Evolutionary conservation across 1,139 yeast genomes (phyloP).

Genomic region (Suhomyces yuchorum): DNA sequence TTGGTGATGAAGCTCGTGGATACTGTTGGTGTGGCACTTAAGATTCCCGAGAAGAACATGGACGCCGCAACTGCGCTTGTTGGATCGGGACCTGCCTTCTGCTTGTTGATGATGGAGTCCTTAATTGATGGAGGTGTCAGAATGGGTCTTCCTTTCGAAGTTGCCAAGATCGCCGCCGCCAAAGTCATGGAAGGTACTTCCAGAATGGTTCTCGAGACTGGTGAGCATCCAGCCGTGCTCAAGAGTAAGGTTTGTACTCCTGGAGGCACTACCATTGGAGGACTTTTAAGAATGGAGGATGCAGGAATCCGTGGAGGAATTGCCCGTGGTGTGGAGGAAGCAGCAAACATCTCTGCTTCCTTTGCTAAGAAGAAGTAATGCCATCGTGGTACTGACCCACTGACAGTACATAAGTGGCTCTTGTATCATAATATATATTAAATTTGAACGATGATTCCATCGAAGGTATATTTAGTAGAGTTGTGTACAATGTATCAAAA

Average conservation of each 20-base stretch:
- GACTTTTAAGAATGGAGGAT: constrained; percentile 89
- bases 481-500: not conserved
- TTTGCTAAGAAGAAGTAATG: constrained; percentile 68
- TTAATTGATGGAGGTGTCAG: constrained; percentile 92
- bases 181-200: constrained; percentile 97
- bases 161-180: constrained; percentile 88
- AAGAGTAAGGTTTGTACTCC: constrained; percentile 94
- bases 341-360: constrained; percentile 79
- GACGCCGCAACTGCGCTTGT: constrained; percentile 95
- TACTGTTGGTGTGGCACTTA: constrained; percentile 71
- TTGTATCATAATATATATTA: not conserved
- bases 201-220: constrained; percentile 81
- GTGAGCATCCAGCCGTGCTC: constrained; percentile 88
- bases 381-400: not conserved
- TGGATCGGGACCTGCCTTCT: constrained; percentile 97
- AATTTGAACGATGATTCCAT: not conserved
- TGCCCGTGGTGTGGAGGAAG: constrained; percentile 87
- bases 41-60: constrained; percentile 86
- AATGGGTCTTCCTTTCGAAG: constrained; percentile 89
- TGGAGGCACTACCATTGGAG: constrained; percentile 98
- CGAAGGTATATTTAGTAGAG: not conserved
- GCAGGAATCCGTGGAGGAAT: constrained; percentile 85
- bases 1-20: constrained; percentile 59
- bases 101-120: constrained; percentile 85
- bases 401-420: not conserved